Evolutionary conservation across 2,329 filamentous ascomycete genomes (phyloP).

Genomic region (Cyphellophora attinorum): DNA sequence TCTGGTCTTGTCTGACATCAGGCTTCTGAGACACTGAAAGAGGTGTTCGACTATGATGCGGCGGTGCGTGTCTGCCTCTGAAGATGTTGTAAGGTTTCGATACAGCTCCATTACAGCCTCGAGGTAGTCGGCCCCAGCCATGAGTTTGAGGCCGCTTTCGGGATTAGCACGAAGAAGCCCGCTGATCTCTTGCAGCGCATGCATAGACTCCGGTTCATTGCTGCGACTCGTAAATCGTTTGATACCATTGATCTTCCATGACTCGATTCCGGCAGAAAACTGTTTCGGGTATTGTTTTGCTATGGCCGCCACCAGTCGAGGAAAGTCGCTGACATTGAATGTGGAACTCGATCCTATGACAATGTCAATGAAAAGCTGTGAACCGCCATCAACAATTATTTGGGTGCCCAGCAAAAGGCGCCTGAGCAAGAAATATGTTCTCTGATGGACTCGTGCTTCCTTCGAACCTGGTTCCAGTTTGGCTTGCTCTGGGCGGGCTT

Average conservation of each 20-base stretch:
- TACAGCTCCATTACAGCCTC: constrained; percentile 54
- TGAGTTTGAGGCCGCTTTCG: constrained; percentile 50
- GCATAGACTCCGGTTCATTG: too few species aligned
- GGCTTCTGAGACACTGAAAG: constrained; percentile 64
- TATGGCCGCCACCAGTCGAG: not conserved
- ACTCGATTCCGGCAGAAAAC: not conserved
- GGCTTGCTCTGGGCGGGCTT: not conserved
- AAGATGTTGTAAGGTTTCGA: constrained; percentile 28
- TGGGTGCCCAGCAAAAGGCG: constrained; percentile 40
- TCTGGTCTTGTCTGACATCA: constrained; percentile 57
- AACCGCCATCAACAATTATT: constrained; percentile 6
- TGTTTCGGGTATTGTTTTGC: not conserved
- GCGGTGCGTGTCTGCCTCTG: constrained; percentile 37
- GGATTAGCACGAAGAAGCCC: constrained; percentile 29
- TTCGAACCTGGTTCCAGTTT: constrained; percentile 6
- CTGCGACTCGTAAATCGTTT: too few species aligned
- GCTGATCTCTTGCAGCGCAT: too few species aligned
- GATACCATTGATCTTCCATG: not conserved
- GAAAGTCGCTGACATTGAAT: constrained; percentile 12
- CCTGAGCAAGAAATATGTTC: constrained; percentile 55
- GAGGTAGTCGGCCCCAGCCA: constrained; percentile 79
- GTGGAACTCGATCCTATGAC: constrained; percentile 9
- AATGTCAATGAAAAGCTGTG: constrained; percentile 8
- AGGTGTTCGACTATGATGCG: constrained; percentile 61
- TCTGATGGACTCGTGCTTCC: constrained; percentile 45